phyloP scores from a whole-genome alignment of 768 basidiomycete genomes.

The Leccinum ochraceum region DNA sequence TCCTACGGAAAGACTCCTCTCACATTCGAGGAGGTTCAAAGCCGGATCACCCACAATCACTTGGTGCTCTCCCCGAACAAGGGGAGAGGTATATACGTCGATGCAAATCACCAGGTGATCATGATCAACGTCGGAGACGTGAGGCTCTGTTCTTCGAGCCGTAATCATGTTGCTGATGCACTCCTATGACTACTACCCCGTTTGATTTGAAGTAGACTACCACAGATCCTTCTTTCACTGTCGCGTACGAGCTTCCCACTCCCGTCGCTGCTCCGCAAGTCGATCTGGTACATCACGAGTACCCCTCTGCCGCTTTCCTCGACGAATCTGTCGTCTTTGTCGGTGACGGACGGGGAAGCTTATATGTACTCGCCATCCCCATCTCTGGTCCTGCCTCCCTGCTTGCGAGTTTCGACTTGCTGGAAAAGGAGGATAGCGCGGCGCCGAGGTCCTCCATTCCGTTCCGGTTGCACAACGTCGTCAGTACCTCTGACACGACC shows the following conservation, averaged over 20 bases:
- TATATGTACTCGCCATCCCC: conserved; percentile 59
- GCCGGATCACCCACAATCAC: conserved; percentile 84
- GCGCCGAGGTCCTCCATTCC: conserved; percentile 34
- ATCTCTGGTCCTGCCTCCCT: conserved; percentile 41
- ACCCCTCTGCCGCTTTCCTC: conserved; percentile 69
- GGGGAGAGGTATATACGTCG: conserved; percentile 63
- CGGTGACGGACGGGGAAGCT: conserved; percentile 68
- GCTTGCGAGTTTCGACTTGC: conserved; percentile 54
- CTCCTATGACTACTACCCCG: conserved; percentile 10
- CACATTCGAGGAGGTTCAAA: conserved; percentile 80
- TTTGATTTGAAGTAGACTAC: conserved; percentile 46
- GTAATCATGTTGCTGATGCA: conserved; percentile 2
- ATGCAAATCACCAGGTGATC: conserved; percentile 61
- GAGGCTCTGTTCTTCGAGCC: conserved; percentile 30
- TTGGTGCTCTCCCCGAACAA: conserved; percentile 51
- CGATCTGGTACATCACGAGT: conserved; percentile 57
- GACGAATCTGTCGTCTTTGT: conserved; percentile 51
- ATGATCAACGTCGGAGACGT: conserved; percentile 60
- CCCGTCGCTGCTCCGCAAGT: conserved; percentile 45
- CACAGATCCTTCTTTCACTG: conserved; percentile 50
- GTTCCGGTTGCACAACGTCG: conserved; percentile 42
- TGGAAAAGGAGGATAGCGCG: conserved; percentile 16
- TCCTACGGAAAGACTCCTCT: conserved; percentile 61
- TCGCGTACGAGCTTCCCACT: conserved; percentile 61
- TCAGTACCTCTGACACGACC: conserved; percentile 35